phyloP scores from a whole-genome alignment of 1,139 yeast genomes.

The Saccharomyces hybrid region DNA sequence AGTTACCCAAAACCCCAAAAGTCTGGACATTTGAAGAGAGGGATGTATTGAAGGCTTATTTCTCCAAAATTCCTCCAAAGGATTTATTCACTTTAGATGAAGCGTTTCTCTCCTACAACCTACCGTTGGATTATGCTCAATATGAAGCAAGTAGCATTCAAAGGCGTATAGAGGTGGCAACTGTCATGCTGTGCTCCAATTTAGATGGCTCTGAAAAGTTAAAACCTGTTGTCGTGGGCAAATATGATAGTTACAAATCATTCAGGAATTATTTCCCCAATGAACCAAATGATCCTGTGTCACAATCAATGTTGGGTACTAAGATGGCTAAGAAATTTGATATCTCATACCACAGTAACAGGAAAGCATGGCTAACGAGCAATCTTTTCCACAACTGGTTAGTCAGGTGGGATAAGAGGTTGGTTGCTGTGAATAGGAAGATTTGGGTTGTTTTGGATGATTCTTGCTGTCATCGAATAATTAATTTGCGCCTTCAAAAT shows the following conservation, averaged over 20 bases:
- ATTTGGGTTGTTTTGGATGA: constrained; percentile 53
- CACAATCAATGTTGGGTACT: constrained; percentile 25
- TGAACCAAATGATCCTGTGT: constrained; percentile 22
- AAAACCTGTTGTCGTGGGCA: constrained; percentile 54
- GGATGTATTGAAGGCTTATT: constrained; percentile 32
- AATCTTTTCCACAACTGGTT: constrained; percentile 57
- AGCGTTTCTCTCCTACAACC: constrained; percentile 50
- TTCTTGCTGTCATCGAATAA: constrained; percentile 54
- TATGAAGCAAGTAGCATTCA: constrained; percentile 41
- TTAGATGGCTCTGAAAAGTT: constrained; percentile 56
- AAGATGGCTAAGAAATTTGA: constrained; percentile 47
- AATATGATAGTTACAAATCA: constrained; percentile 42
- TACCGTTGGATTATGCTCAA: constrained; percentile 52
- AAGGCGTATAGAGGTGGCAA: constrained; percentile 35
- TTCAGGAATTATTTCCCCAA: constrained; percentile 40
- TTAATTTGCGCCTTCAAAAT: constrained; percentile 47
- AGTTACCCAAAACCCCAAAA: constrained; percentile 42
- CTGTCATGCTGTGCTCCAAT: constrained; percentile 57
- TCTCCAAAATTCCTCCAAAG: constrained; percentile 37
- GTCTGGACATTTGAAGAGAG: constrained; percentile 60
- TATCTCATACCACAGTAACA: constrained; percentile 50
- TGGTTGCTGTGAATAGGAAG: constrained; percentile 39
- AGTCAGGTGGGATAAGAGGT: constrained; percentile 50
- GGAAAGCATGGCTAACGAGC: constrained; percentile 60
- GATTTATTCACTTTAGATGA: constrained; percentile 58